Percentiles rank a stretch among this genome's conserved stretches.
Conservation (phyloP, 208 protist genomes). For the Trypanosoma congolense region DNA sequence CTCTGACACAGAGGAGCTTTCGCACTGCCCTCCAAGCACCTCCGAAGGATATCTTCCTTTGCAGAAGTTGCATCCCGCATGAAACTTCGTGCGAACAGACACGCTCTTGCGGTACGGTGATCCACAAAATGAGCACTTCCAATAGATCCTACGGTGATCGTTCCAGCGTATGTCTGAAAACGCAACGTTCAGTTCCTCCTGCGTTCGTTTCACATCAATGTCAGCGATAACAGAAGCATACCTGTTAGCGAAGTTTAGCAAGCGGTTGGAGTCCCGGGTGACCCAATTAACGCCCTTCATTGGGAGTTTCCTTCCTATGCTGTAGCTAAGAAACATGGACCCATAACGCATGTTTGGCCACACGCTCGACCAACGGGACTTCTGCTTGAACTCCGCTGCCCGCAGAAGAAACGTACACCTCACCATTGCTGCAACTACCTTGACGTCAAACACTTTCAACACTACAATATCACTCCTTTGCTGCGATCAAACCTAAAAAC, state of each 20-base stretch:
- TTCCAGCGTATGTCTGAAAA: constrained; percentile 77
- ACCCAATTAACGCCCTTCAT: constrained; percentile 87
- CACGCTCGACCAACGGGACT: constrained; percentile 79
- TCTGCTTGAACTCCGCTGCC: constrained; percentile 89
- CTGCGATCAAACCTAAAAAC: too few species aligned
- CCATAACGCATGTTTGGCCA: constrained; percentile 90
- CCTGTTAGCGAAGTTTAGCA: constrained; percentile 67
- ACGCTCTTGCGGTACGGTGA: constrained; percentile 73
- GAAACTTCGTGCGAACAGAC: constrained; percentile 73
- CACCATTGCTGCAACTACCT: constrained; percentile 21
- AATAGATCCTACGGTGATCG: constrained; percentile 83
- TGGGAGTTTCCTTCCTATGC: constrained; percentile 66
- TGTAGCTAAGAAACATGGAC: constrained; percentile 82
- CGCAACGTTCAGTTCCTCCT: constrained; percentile 75
- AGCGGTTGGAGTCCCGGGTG: constrained; percentile 79
- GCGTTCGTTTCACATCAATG: constrained; percentile 68
- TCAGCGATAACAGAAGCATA: constrained; percentile 70
- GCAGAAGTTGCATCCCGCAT: constrained; percentile 75
- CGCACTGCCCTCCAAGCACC: constrained; percentile 58
- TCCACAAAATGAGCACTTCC: constrained; percentile 78
- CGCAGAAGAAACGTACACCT: constrained; percentile 22
- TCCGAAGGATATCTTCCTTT: constrained; percentile 66
- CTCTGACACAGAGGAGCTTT: constrained; percentile 23
- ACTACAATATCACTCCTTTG: too few species aligned
- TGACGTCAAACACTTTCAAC: constrained; percentile 3